Evolutionary conservation across 2,329 filamentous ascomycete genomes (phyloP).

Genomic region (Neocucurbitaria cava): DNA sequence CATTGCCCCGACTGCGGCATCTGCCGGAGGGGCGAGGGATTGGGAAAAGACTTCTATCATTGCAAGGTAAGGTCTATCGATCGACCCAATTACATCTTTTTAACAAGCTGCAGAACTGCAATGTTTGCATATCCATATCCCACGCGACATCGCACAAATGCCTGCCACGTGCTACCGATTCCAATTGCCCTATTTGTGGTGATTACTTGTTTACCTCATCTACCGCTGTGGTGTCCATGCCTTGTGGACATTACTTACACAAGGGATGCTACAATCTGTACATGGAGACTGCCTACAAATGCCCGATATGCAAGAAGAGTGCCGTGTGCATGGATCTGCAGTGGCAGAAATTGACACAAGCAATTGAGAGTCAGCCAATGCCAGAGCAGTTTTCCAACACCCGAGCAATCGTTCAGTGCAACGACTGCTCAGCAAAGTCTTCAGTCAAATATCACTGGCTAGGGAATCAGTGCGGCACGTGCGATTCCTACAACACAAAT

Average conservation of each 20-base stretch:
- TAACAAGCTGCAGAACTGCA: constrained; percentile 63
- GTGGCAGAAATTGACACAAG: constrained; percentile 87
- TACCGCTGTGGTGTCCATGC: constrained; percentile 88
- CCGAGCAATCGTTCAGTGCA: constrained; percentile 85
- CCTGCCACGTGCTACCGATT: constrained; percentile 79
- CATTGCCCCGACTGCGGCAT: constrained; percentile 97
- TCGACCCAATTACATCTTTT: constrained; percentile 17
- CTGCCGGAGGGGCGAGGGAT: constrained; percentile 84
- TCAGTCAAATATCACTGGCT: constrained; percentile 93
- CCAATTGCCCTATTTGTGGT: constrained; percentile 94
- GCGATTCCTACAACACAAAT: constrained; percentile 61
- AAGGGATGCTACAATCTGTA: constrained; percentile 86
- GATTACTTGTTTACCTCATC: constrained; percentile 96
- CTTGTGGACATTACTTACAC: constrained; percentile 95
- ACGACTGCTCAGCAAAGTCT: constrained; percentile 90
- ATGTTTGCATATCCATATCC: constrained; percentile 90
- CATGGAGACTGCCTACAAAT: constrained; percentile 90
- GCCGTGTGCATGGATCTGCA: constrained; percentile 97
- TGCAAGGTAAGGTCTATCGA: constrained; percentile 75
- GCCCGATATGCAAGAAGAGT: constrained; percentile 94
- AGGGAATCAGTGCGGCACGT: constrained; percentile 81
- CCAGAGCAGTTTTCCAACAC: constrained; percentile 80
- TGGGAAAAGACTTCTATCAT: constrained; percentile 97
- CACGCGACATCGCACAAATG: constrained; percentile 88
- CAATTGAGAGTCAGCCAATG: constrained; percentile 91